Base-by-base conservation (phyloP, 495 filamentous ascomycete genomes). In the Terfezia boudieri region DNA sequence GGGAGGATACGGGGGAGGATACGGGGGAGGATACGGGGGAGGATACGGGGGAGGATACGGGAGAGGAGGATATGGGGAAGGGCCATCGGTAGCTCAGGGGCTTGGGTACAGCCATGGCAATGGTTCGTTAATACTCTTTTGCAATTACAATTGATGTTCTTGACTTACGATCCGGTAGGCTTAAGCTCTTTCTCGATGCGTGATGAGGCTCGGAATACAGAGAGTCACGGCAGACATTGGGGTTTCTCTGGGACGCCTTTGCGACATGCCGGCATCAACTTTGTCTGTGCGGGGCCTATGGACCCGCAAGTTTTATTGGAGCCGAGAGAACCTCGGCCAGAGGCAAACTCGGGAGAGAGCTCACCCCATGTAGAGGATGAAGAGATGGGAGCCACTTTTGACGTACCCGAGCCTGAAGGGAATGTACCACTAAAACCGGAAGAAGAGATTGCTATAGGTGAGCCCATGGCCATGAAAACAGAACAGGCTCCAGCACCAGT, bases 201-300 rank as follows among this genome's bases (percentile, higher is more conserved):
- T 52, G 79, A 90, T 54, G 86, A 86, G 68, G 86, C 83, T 56
- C 77, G 76, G 50, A 82, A 86, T 58, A 89, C 84, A 17, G 76
- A 77, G 64, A 73, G 70, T 5, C 77, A 82, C 53, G 70, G 69
- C 41, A 64, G 69, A 1, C 56, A 60, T 53, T 66, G 67, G 66
- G 58, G 64, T 32, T 32, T 32, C 22, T 60, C 54, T 41, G 70
- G 71, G 57, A 61, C 67, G 22, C 68, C 58, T 59, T 59, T 78
- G 17, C 66, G 75, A 56, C 59, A 70, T 51, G 68, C 20, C 17
- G 14, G 41, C 14, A 51, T 51, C 26, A 20, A n/a, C 0, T 95
- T 95, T 60, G 74, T 94, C 53, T 82, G 82, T 57, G 82, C 79
- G 23, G 82, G 82, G 22, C 69, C 69, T 35, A 67, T 80, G 37